Base-by-base conservation (phyloP, 2,329 filamentous ascomycete species). In the Pezicula carpinea region DNA sequence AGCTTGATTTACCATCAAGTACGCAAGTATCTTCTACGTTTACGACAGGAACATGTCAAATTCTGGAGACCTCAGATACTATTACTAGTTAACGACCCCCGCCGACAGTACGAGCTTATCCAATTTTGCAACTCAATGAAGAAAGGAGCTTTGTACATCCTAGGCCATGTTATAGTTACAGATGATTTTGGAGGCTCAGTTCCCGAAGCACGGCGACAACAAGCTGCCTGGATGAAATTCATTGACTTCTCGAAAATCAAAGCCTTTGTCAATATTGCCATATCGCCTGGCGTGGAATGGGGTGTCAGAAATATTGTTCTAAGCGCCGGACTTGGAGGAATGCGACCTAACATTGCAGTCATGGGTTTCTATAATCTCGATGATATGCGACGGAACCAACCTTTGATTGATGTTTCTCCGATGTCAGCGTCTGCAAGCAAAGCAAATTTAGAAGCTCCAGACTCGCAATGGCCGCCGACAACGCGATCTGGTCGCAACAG, bases 41-140 rank as follows among this genome's bases (percentile, higher is more conserved):
- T 95, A 23, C 83, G 82, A 42, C 88, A 89, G 31, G 89, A 95
- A 58, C 89, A 95, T 62, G 90, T 95, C 65, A 95, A 95, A 60
- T 95, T 95, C 63, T 95, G 90, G 89, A 77, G 89, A 43, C 89
- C 89, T 0, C 89, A 95, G 54, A 91, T 95, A 36, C 78, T 95
- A 40, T 74, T 95, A 0, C 79, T 95, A 44, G 81, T 93, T 53
- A 93, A 92, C 61, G 81, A 93, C 58, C 86, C 89, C 4, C 77
- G 89, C n/a, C 78, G 77, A 5, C 87, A 93, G 62, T 89, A 87
- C 44, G 84, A 87, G 35, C 76, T 95, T 34, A 92, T 95, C 2
- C 87, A 91, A 49, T 95, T 95, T 57, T 95, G 89, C 67, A 95
- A 95, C 64, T 90, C 88, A 0, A 70, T 95, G 63, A 95, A 95